Base-by-base conservation (phyloP, 768 basidiomycete genomes). In the Phylloporus sp. region DNA sequence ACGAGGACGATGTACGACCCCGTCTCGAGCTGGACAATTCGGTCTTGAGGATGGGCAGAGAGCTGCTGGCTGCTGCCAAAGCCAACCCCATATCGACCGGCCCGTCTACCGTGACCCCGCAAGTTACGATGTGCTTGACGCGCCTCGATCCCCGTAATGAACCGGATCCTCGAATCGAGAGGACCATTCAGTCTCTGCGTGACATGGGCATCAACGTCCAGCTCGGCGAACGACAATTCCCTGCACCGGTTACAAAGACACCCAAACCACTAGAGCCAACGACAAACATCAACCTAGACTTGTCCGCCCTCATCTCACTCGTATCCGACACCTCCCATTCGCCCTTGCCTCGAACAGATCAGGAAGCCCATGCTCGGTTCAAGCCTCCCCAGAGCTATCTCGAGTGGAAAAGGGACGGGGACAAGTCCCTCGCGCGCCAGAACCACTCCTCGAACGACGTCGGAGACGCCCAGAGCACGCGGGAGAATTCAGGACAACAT, bases 271-370 rank as follows among this genome's bases (percentile, higher is more conserved):
- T 76, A 29, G 46, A 61, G 9, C 86, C 84, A 1, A 86, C 85
- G 0, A 55, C 56, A 6, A 68, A 74, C 38, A 73, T 95, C 64
- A 88, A 91, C 53, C 75, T 93, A 27, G 92, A 95, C 59, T 72
- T 95, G 10, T 92, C 89, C 1, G 75, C 86, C 1, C 76, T 95
- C 37, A 85, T 95, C 44, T 90, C 92, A 0, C 74, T 93, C 23
- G 76, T 88, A 34, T 90, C 87, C 10, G 89, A 90, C 52, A 79
- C 90, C 42, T 84, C 86, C 0, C 90, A 93, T 63, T 72, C 82
- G 0, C 71, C 75, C 1, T 69, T 90, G 1, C 91, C 90, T 0
- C 33, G 49, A 1, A 71, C 74, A 0, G 54, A 74, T 1, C 75
- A 77, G 13, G 84, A 82, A 27, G 81, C 88, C 0, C 71, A 80